A percentile compares a stretch with the other conserved stretches of the same genome.
phyloP scores from a whole-genome alignment of 2,329 filamentous ascomycete genomes.

The Dothiorella sarmentorum region DNA sequence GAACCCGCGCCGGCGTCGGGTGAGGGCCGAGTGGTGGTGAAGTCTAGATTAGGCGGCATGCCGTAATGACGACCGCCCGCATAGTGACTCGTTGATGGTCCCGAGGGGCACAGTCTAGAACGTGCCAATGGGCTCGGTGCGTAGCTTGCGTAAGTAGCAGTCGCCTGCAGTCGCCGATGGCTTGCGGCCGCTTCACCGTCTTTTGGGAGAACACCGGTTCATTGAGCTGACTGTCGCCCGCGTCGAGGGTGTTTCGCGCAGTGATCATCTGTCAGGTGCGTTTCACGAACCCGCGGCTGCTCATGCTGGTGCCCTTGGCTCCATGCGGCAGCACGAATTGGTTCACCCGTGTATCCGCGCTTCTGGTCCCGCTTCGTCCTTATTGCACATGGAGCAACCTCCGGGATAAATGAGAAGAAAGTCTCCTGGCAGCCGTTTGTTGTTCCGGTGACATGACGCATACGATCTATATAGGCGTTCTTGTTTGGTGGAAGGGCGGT shows the following conservation, averaged over 20 bases:
- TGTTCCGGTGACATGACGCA: slow-evolving; percentile 13
- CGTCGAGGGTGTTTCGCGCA: background rate
- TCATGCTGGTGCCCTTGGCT: slow-evolving; percentile 7
- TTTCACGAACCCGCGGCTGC: slow-evolving; percentile 13
- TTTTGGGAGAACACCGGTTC: background rate
- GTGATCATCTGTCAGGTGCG: slow-evolving; percentile 10
- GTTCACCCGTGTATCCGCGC: slow-evolving; percentile 10
- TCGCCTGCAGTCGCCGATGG: background rate
- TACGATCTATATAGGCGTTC: slow-evolving; percentile 8
- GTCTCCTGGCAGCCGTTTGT: background rate
- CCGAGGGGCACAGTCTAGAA: slow-evolving; percentile 3
- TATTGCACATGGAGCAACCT: slow-evolving; percentile 11
- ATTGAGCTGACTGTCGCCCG: background rate
- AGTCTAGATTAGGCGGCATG: background rate
- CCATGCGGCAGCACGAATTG: slow-evolving; percentile 14
- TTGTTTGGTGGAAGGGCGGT: slow-evolving; percentile 15
- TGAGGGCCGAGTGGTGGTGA: slow-evolving; percentile 9
- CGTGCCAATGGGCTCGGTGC: background rate
- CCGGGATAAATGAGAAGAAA: slow-evolving; percentile 5
- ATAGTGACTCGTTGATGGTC: background rate
- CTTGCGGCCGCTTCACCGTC: slow-evolving; percentile 13
- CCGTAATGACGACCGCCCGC: slow-evolving; percentile 13
- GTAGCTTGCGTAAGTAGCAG: slow-evolving; percentile 2
- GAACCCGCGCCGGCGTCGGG: slow-evolving; percentile 4
- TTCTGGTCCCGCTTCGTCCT: background rate